Conservation (phyloP, 805 yeast genomes). For the Saccharomycopsis fodiens region DNA sequence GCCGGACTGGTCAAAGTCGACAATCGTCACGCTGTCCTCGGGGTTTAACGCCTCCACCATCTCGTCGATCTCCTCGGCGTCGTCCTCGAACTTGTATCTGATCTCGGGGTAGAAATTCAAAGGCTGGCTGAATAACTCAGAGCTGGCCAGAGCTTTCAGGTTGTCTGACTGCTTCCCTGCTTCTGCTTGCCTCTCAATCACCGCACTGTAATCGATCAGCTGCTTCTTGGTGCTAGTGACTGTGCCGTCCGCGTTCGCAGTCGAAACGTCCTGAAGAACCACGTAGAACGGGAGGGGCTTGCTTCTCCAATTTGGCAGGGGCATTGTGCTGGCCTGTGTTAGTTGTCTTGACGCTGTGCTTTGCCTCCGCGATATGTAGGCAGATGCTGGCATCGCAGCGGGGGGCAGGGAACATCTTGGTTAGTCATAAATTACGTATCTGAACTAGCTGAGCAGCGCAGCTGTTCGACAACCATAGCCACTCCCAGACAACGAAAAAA, state of each 20-base stretch:
- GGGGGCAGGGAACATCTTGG: too few species aligned
- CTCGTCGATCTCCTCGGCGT: slow-evolving; percentile 1
- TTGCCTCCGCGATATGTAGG: background rate
- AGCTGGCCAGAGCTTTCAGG: background rate
- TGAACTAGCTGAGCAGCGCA: too few species aligned
- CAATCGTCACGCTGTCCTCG: slow-evolving; percentile 14
- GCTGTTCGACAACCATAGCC: too few species aligned
- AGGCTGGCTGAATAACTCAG: slow-evolving; percentile 12
- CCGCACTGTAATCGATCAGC: background rate
- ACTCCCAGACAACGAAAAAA: too few species aligned
- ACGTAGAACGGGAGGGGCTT: background rate
- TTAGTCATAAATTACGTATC: too few species aligned
- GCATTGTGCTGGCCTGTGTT: too few species aligned
- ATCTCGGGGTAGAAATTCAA: slow-evolving; percentile 19
- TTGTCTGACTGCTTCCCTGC: too few species aligned
- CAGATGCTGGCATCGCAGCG: background rate
- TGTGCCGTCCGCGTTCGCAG: background rate
- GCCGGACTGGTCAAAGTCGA: slow-evolving; percentile 16
- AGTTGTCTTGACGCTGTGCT: too few species aligned
- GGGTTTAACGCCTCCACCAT: slow-evolving; percentile 1
- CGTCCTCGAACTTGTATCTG: slow-evolving; percentile 19
- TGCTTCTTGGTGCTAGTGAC: background rate
- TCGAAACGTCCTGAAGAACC: background rate
- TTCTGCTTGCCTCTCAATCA: too few species aligned
- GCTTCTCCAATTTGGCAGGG: background rate